Evolutionary conservation across 257 asterid species (phyloP), one percentile per base, ranked within the genome.

Genomic region (Nicotiana paniculata): DNA sequence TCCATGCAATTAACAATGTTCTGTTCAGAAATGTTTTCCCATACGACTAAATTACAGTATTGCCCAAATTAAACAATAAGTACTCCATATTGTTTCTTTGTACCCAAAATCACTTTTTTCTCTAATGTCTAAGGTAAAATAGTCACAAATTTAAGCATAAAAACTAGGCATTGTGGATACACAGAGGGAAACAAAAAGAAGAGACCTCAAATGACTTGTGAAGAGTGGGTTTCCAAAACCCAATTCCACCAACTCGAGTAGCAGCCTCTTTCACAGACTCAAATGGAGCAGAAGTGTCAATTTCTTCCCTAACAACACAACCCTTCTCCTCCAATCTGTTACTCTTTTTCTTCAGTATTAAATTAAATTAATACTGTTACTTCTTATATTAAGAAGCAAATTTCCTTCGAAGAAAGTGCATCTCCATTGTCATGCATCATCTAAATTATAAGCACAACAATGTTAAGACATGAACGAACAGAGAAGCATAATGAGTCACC

Each of bases 201-300:
- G 24, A 21, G 24, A 21, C 24, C 24, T 21, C 24, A 21, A 21
- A 21, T 21, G 24, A 21, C 24, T 88, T 89, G 13, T 68, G 90
- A 30, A 93, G 85, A 80, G 75, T 18, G 88, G 99, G 97, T 85
- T 84, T 93, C 99, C 99, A 96, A 86, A 93, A 93, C 10, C 95
- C 99, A 86, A 93, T 92, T 5, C 98, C 99, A 17, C 99, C 99
- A 74, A 96, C 94, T 21, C 91, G 90, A 81, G 33, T 87, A 12
- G 95, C 97, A 24, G 98, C 99, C 89, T 96, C 97, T 88, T 90
- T 96, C 0, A 96, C 99, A 1, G 98, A 96, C 91, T 92, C 97
- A 83, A 96, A 92, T 46, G 98, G 98, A 39, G 95, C 97, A 2
- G 98, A 96, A 26, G 99, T 96, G 88, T 93, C 99, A 43, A 96